Evolutionary conservation across 768 basidiomycete species (phyloP), one percentile per base, ranked within the genome.

Genomic region (Chalciporus chontae): DNA sequence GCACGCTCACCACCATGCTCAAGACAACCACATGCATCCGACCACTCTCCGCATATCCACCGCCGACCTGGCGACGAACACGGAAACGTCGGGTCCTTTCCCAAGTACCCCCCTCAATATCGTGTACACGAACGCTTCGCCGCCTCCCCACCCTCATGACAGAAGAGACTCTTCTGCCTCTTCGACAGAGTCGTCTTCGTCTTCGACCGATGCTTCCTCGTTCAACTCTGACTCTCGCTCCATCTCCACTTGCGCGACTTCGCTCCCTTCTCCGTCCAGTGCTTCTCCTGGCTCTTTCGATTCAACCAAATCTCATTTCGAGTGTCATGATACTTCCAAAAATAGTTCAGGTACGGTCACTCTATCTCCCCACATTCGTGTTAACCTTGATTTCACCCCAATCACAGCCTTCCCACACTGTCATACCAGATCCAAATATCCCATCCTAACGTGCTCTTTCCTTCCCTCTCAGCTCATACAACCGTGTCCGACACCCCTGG

Each of bases 361-460:
- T 11, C 14, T 40, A 13, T 36, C 3, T 47, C 11, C 32, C 37
- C 15, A 18, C 27, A 27, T 43, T 18, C 36, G 9, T 11, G 8
- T 43, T 43, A 21, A 66, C 19, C 18, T 24, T 15, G 34, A 36
- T 50, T 44, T 58, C 46, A 55, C 56, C 10, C 23, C 34, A 10
- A 5, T 55, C 47, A 40, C 36, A 43, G 34, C 29, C 32, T 32
- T 45, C 8, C 26, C 41, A 40, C 39, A 47, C 56, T 48, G 53
- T 40, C 27, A 57, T 41, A 17, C 32, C 48, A 43, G 54, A 53
- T 29, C 63, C 66, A 57, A 37, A 24, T 65, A 71, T 1, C 64
- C 74, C 10, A 48, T 77, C 17, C 68, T 81, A 44, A 81, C 79
- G 2, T 78, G 76, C 29, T 74, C 77, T 0, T 80, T 82, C 56